Evolutionary conservation across 1,284 basidiomycete genomes (phyloP), one percentile per base, ranked within the genome.

Genomic region (Ustilago esculenta): DNA sequence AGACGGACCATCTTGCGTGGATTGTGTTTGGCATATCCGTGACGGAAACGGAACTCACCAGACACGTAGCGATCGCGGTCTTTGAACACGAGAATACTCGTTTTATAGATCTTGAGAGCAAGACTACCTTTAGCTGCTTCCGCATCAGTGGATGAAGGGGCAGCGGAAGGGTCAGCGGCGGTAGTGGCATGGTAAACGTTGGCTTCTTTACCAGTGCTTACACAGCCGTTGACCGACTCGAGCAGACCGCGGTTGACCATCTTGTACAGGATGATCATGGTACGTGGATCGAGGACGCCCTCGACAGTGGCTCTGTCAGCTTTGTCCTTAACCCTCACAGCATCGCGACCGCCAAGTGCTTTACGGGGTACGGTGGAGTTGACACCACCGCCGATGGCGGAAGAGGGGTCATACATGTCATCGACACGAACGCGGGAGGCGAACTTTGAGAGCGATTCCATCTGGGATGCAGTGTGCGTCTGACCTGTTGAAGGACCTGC

Each of bases 1-100:
- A 98, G 84, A 11, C 92, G 87, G 15, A 99, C 95, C 95, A 99
- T 98, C 84, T 99, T 99, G 34, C 96, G 88, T 9, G 96, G 95
- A 80, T 98, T 99, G 71, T 88, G 89, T 46, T 90, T 89, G 70
- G 90, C 90, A 82, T 98, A 98, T 7, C 95, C 95, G 65, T 90
- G 88, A 33, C 92, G 87, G 84, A 98, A 98, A 9, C 96, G 89
- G 79, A 91, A 90, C 81, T 98, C 96, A 43, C 87, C 87, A 0
- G 89, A 88, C 29, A 98, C 94, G 82, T 98, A 98, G 56, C 91
- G 90, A 80, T 96, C 93, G 11, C 96, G 89, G 76, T 98, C 92
- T 82, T 97, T 96, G 86, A 99, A 99, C 9, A 94, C 87, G 8
- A 99, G 88, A 69, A 99, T 98, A 24, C 92, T 95, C 0, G 96